Base-by-base conservation (phyloP, 2,329 filamentous ascomycete genomes). In the Claviceps sp. region DNA sequence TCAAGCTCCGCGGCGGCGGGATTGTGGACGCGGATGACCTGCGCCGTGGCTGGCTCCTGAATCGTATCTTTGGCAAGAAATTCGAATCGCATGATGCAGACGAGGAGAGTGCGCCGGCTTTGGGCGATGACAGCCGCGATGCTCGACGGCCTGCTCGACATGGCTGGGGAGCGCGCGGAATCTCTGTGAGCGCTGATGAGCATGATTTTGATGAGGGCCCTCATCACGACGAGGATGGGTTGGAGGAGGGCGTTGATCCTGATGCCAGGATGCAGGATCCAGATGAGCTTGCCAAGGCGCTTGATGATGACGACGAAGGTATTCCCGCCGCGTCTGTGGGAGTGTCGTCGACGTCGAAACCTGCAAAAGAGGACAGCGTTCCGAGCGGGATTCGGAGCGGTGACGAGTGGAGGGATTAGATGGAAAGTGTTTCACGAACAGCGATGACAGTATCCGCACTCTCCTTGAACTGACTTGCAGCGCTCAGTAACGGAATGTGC, bases 1-100 rank as follows among this genome's bases (percentile, higher is more conserved):
- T 97, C 63, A 96, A 96, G 82, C 82, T 97, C 16, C 80, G 91
- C 56, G 84, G 66, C 58, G 91, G 91, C 45, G 88, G 89, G 6
- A 76, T 96, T 17, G 88, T 97, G 14, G 91, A 97, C 64, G 84
- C 85, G 4, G 90, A 96, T 58, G 91, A 97, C 64, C 74, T 95
- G 64, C 78, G 83, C 57, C 83, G 87, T 52, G 87, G 89, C 56
- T 96, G 89, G 83, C 73, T 97, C 30, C 79, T 96, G 10, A 80
- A 80, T 57, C 80, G 83, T 49, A 82, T 95, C 57, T 83, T 95
- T 55, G 87, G 85, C 51, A 77, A 76, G 70, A 65, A 71, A 50
- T 64, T 71, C 2, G 69, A 73, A 49, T 69, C 72, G n/a, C 73
- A 75, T 2, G 75, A 80, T 2, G 75, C 80, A 17, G 81, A 84